A percentile compares a stretch with the other conserved stretches of the same genome.
Evolutionary conservation across 805 yeast species (phyloP).

Genomic region (Starmerella potacharoeniae): DNA sequence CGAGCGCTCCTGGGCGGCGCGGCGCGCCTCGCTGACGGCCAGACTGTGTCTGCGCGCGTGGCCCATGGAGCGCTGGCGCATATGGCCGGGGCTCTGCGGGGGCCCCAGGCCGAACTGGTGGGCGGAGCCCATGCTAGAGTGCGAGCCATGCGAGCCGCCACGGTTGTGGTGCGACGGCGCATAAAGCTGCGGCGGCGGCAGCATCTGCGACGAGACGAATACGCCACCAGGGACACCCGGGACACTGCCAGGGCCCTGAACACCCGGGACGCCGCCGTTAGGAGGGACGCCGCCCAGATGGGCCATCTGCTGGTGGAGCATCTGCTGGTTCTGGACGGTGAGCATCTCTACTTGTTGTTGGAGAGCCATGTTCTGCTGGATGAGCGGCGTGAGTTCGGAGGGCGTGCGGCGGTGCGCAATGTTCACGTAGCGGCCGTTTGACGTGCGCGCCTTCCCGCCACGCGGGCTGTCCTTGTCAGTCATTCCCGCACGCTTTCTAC

Average conservation of each 20-base stretch:
- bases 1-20: conserved; percentile 84
- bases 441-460: conserved; percentile 19
- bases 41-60: conserved; percentile 86
- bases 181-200: conserved; percentile 15
- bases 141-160: conserved; percentile 4
- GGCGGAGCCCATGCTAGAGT: conserved; percentile 6
- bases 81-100: conserved; percentile 7
- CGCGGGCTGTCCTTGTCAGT: conserved; percentile 9
- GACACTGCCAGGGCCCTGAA: conserved; percentile 8
- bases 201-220: conserved; percentile 11
- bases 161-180: conserved; percentile 7
- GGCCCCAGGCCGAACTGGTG: conserved; percentile 3
- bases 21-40: conserved; percentile 83
- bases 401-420: conserved; percentile 97
- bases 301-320: conserved; percentile 53
- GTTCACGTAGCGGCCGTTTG: conserved; percentile 47
- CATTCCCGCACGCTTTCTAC: conserved; percentile 1
- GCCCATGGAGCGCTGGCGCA: conserved; percentile 34
- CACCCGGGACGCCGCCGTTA: neutral
- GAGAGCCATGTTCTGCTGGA: conserved; percentile 66
- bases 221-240: conserved; percentile 4
- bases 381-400: conserved; percentile 82
- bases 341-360: conserved; percentile 88
- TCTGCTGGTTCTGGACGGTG: conserved; percentile 84
- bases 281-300: conserved; percentile 5